These are phyloP conservation scores for Hypoxylon sp. DNA, from an alignment of 2,329 filamentous ascomycete genomes.

Conservation along the genomic window DNA sequence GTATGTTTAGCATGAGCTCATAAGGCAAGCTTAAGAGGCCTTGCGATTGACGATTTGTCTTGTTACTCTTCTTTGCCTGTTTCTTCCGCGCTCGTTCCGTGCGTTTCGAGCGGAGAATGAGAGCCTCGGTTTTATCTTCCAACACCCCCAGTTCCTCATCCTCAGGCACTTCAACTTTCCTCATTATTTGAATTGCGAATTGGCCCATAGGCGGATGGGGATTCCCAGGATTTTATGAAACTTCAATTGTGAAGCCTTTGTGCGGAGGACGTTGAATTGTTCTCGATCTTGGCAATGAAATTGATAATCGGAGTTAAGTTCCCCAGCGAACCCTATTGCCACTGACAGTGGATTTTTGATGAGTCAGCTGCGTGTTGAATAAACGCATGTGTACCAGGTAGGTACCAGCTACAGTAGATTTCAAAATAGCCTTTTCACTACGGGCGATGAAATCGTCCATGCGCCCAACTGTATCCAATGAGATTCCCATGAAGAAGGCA, in stretches of 20 bases:
- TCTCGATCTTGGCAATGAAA: background rate
- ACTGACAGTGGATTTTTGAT: background rate
- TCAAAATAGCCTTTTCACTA: background rate
- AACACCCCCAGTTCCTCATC: conserved; percentile 65
- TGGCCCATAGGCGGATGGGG: background rate
- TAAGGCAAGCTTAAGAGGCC: conserved; percentile 65
- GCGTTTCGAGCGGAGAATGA: conserved; percentile 67
- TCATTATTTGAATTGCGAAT: conserved; percentile 22
- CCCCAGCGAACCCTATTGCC: background rate
- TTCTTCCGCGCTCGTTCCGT: conserved; percentile 64
- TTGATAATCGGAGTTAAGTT: conserved; percentile 4
- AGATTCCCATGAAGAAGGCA: background rate
- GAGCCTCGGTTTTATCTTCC: conserved; percentile 60
- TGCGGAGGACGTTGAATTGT: background rate
- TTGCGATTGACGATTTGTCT: conserved; percentile 51
- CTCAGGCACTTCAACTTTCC: conserved; percentile 42
- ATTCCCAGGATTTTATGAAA: background rate
- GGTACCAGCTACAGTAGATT: background rate
- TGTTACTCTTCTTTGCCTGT: conserved; percentile 59
- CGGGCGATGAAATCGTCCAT: background rate
- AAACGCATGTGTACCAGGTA: background rate
- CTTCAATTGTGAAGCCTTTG: background rate
- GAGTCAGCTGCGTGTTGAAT: conserved; percentile 1
- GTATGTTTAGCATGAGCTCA: conserved; percentile 66
- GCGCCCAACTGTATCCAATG: background rate